Base-by-base conservation (phyloP, 1,284 basidiomycete species). In the Trametes versicolor region DNA sequence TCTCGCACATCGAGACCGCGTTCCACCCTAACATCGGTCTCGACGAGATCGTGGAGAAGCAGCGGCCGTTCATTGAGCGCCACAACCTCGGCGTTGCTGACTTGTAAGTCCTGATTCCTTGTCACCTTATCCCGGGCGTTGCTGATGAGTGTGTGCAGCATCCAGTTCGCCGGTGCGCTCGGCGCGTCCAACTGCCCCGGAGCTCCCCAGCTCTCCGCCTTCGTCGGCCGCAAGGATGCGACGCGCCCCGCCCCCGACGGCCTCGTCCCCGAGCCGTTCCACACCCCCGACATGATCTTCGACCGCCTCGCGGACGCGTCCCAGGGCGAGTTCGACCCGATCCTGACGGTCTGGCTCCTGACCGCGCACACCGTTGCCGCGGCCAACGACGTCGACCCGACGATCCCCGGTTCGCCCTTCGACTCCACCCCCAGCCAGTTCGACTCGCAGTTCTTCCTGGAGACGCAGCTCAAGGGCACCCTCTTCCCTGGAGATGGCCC, bases 251-350 rank as follows among this genome's bases (percentile, higher is more conserved):
- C 82, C 27, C 81, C 80, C 13, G 77, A 81, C 50, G 62, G 69
- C 25, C 67, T 80, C 43, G 73, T 84, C 47, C 80, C 81, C n/a
- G 78, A 78, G 63, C 81, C 81, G n/a, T 77, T 77, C 66, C 80
- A 83, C 70, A 72, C 75, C 23, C 67, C 70, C 47, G 71, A 73
- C 66, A 52, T 47, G 21, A 73, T 74, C 58, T 63, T 75, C 43
- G 70, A 57, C 23, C 73, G 74, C 43, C 65, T 75, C 53, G 63
- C 60, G 15, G 74, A 75, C 36, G 73, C 70, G 7, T 62, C 60
- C 12, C 23, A 56, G 23, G 66, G 67, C 41, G 69, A 67, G 13
- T 72, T 84, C 71, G 72, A 69, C 55, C 70, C 79, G 5, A 72
- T 70, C 27, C 81, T 83, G 69, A 76, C 81, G 32, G 78, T 84